Evolutionary conservation across 179 eudicot genomes (phyloP).

Genomic region (Silene coronaria): DNA sequence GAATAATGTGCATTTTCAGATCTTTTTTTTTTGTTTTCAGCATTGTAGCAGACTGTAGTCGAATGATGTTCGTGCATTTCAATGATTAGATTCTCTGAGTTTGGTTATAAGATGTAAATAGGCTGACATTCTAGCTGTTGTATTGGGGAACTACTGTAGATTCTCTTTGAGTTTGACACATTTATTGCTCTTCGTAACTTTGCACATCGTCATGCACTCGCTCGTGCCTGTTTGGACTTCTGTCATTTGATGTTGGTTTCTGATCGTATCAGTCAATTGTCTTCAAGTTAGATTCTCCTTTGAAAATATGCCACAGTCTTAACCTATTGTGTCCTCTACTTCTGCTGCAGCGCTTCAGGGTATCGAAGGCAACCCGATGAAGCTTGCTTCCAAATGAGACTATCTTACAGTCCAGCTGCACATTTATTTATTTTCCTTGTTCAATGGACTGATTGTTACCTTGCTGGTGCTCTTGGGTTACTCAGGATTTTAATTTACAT

Average conservation of each 20-base stretch:
- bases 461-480: constrained; percentile 45
- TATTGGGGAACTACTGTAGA: no score
- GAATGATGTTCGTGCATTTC: no score
- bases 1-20: no score
- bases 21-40: no score
- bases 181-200: not conserved
- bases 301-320: no score
- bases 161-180: no score
- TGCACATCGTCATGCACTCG: not conserved
- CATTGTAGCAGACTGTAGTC: no score
- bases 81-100: no score
- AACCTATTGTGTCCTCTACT: no score
- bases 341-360: constrained; percentile 35
- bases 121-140: no score
- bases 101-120: no score
- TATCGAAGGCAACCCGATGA: constrained; percentile 33
- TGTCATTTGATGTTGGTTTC: not conserved
- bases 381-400: constrained; percentile 45
- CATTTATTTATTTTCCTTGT: constrained; percentile 37
- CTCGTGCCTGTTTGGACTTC: constrained; percentile 3
- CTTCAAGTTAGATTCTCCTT: no score
- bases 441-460: constrained; percentile 46
- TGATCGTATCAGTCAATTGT: not conserved
- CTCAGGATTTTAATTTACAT: constrained; percentile 38
- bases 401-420: constrained; percentile 43